Conservation (phyloP, 1,284 basidiomycete genomes). For the Ustilago bromivora region DNA sequence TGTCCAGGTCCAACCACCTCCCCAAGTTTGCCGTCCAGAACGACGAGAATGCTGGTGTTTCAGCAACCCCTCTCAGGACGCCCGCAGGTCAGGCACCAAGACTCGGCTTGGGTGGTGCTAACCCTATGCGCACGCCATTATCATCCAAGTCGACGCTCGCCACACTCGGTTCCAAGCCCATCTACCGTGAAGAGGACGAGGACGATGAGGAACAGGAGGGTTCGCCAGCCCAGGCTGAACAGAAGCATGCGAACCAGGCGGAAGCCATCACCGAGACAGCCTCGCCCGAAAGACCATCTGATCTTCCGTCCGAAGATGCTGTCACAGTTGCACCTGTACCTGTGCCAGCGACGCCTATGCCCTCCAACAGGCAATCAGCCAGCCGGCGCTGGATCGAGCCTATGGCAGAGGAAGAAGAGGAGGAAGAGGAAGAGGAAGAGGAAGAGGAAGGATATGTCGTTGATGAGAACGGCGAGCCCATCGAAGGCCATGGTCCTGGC, state of each 20-base stretch:
- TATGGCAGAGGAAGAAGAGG: conserved; percentile 49
- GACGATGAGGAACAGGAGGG: conserved; percentile 43
- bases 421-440: conserved; percentile 54
- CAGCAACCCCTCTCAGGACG: conserved; percentile 45
- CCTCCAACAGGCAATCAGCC: conserved; percentile 33
- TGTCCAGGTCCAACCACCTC: conserved; percentile 26
- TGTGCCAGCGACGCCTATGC: conserved; percentile 50
- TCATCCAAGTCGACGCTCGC: conserved; percentile 24
- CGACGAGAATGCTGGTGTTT: conserved; percentile 55
- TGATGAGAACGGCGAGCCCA: conserved; percentile 26
- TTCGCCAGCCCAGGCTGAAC: neutral
- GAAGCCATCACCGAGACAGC: neutral
- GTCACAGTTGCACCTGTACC: neutral
- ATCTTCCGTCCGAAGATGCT: neutral
- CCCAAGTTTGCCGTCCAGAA: conserved; percentile 21
- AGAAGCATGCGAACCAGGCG: conserved; percentile 8
- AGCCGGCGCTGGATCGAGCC: conserved; percentile 52
- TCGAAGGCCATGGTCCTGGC: conserved; percentile 18
- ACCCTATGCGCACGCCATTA: conserved; percentile 49
- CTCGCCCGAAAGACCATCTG: neutral
- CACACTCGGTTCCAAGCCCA: conserved; percentile 31
- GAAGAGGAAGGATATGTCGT: conserved; percentile 30
- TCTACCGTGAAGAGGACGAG: conserved; percentile 52
- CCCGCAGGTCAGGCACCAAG: conserved; percentile 17
- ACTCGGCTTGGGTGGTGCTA: conserved; percentile 35